A percentile compares a stretch with the other conserved stretches of the same genome.
These are phyloP conservation scores for Trichoderma erinaceum DNA, from an alignment of 495 filamentous ascomycete genomes.

Conservation along the genomic window DNA sequence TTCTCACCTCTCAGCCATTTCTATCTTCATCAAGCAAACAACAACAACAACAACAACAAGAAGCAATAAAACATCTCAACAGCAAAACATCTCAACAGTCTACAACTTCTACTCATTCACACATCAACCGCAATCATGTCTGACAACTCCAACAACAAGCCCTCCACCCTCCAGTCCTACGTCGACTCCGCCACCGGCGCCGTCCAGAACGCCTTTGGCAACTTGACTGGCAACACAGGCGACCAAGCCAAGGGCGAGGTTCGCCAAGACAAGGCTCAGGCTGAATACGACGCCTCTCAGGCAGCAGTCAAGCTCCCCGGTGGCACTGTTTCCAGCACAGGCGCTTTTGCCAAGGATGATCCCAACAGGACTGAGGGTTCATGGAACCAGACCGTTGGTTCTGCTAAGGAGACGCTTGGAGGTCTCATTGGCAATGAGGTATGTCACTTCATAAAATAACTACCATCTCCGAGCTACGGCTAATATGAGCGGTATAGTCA, in stretches of 20 bases:
- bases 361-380: conserved; percentile 62
- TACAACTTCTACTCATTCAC: background rate
- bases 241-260: conserved; percentile 55
- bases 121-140: conserved; percentile 47
- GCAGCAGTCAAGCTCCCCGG: conserved; percentile 65
- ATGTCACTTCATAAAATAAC: conserved; percentile 15
- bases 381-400: conserved; percentile 83
- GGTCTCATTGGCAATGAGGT: conserved; percentile 67
- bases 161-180: conserved; percentile 76
- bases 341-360: conserved; percentile 66
- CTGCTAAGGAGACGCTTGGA: conserved; percentile 77
- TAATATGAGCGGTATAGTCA: conserved; percentile 26
- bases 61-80: conserved; percentile 1
- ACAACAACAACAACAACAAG: background rate
- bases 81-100: conserved; percentile 14
- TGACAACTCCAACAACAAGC: conserved; percentile 45
- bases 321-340: conserved; percentile 59
- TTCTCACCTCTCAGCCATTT: background rate
- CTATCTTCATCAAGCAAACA: conserved; percentile 5
- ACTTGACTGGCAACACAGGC: conserved; percentile 63
- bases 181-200: conserved; percentile 70
- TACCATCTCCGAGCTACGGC: background rate
- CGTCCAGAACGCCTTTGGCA: conserved; percentile 65
- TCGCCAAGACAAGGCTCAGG: conserved; percentile 54
- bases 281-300: conserved; percentile 64